Evolutionary conservation across 1,284 basidiomycete species (phyloP).

Genomic region (Pseudomicrostroma phylloplanum): DNA sequence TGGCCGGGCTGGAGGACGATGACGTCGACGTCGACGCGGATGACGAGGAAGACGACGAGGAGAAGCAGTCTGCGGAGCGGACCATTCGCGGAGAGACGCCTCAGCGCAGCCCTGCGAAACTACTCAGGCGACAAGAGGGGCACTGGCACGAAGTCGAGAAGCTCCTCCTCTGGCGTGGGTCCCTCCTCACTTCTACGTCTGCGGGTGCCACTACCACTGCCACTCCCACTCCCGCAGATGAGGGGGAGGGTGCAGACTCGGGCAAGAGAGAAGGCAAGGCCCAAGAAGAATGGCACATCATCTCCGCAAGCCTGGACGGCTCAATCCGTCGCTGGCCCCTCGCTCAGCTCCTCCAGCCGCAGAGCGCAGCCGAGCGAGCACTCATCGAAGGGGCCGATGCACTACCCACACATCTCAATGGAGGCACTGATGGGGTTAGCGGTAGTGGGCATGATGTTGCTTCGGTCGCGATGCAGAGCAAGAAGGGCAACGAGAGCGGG

Average conservation of each 20-base stretch:
- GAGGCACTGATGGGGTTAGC: no score
- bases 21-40: no score
- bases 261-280: not conserved
- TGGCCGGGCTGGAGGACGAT: not conserved
- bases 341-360: not conserved
- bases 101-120: not conserved
- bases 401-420: no score
- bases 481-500: not conserved
- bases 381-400: no score
- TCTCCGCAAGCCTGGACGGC: constrained; percentile 4
- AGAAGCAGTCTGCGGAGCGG: not conserved
- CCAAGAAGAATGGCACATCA: constrained; percentile 5
- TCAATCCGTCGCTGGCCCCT: constrained; percentile 4
- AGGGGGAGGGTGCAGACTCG: not conserved
- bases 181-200: not conserved
- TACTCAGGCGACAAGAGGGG: not conserved
- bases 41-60: not conserved
- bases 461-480: not conserved
- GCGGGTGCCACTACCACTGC: not conserved
- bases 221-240: not conserved
- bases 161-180: not conserved
- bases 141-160: constrained; percentile 10
- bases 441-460: not conserved
- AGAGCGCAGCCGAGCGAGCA: no score
- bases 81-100: not conserved